Base-by-base conservation (phyloP, 2,329 filamentous ascomycete genomes). In the Paecilomyces formosus region DNA sequence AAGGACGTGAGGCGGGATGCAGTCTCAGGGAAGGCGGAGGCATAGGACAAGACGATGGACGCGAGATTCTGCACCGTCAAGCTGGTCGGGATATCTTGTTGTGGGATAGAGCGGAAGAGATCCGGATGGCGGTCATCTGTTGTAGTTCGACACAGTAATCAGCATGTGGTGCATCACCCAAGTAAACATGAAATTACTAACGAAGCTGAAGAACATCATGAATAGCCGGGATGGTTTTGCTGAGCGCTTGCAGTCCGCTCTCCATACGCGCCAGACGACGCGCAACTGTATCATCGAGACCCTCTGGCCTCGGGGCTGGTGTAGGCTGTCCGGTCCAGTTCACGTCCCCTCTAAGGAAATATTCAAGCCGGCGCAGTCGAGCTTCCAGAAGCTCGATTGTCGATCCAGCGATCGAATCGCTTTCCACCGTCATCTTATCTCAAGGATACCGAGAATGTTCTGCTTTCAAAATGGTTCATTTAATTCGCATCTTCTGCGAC, bases 1-100 rank as follows among this genome's bases (percentile, higher is more conserved):
- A 81, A 67, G 0, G 78, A 79, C n/a, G 75, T 75, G 1, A 81
- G 72, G 2, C 77, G 73, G 1, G 78, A 79, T 5, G 77, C 73
- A 4, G 78, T 79, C 64, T 78, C 76, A 15, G 77, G 76, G 62
- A 76, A 80, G 4, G 76, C 69, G 13, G 76, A 69, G 7, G 77
- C 76, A 60, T 78, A 77, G 15, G 77, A 73, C 18, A 78, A 69
- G 53, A 80, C 72, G 50, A 76, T 74, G 0, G 75, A 74, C 35
- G 72, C 64, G 45, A 77, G 69, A 49, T 73, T 70, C 45, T 71
- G 67, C 0, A 68, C 68, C 3, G 71, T 72, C 11, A 78, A 68
- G 30, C 67, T 70, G 54, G 73, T 64, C 3, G 74, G 74, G 45
- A 74, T 64, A 39, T 63, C 64, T 22, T 70, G 66, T 1, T 73